These are phyloP conservation scores for Hirschfeldia incana DNA, from an alignment of 345 rosid species.

Conservation along the genomic window DNA sequence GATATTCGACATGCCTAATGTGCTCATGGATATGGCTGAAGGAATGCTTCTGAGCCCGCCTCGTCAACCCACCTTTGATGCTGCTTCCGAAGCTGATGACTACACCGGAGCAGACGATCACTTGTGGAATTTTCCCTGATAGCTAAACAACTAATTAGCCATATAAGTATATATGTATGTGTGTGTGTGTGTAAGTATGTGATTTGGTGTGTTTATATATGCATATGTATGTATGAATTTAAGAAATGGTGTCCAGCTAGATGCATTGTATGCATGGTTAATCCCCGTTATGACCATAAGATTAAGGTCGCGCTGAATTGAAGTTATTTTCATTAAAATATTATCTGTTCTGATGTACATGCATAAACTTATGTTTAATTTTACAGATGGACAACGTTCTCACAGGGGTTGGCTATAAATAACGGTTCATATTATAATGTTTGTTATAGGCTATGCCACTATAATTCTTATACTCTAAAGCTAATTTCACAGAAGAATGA, in stretches of 20 bases:
- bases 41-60: constrained; percentile 99
- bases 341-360: neutral
- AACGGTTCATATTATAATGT: neutral
- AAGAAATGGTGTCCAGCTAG: constrained; percentile 15
- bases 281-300: constrained; percentile 6
- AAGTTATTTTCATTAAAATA: neutral
- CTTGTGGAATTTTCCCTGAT: constrained; percentile 71
- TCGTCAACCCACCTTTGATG: constrained; percentile 45
- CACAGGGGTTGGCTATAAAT: neutral
- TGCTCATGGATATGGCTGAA: constrained; percentile 86
- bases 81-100: constrained; percentile 39
- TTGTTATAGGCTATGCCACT: neutral
- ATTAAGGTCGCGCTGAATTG: constrained; percentile 8
- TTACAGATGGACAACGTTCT: neutral
- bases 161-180: neutral
- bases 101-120: constrained; percentile 39
- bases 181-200: neutral
- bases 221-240: constrained; percentile 9
- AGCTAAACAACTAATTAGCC: constrained; percentile 1
- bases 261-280: constrained; percentile 30
- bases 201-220: constrained; percentile 8
- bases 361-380: constrained; percentile 21
- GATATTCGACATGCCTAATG: constrained; percentile 88
- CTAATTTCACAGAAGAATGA: neutral
- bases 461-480: neutral